Evolutionary conservation across 495 filamentous ascomycete genomes (phyloP), one percentile per base, ranked within the genome.

Genomic region (Immersiella caudata): DNA sequence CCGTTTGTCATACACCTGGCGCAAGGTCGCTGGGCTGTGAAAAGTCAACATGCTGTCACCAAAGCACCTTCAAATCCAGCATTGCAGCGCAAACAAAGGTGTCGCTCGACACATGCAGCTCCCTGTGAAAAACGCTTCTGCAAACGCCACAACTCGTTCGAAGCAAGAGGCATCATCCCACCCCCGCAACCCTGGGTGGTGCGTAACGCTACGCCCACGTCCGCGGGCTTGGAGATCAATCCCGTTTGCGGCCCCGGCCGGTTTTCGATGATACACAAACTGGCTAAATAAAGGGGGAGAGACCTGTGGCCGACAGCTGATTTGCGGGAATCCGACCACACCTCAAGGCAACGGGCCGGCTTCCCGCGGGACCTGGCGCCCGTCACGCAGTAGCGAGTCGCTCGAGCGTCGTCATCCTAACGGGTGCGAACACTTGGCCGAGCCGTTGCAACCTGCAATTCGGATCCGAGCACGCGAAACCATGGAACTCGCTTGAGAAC

Each of bases 11-110:
- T 72, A 73, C 88, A 90, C 61, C 88, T 80, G 58, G 85, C 85
- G 65, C 88, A 90, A 25, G 88, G 88, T 60, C 88, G 82, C 68
- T 86, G 83, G 33, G 84, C 87, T 90, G 75, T 63, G n/a, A 71
- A 57, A 20, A 49, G 68, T 78, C 62, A 72, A 75, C 72, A 64
- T 63, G 52, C 35, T 33, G 6, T 55, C 52, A 55, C 52, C 52
- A 55, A 9, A 22, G 22, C 52, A 55, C 11, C 12, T n/a, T 22
- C 2, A 33, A 25, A 59, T 59, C 2, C 55, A 18, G n/a, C 20
- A 33, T 21, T n/a, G 26, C 57, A 59, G 8, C 57, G 57, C 51
- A 12, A 9, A 33, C 25, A 33, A 33, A 14, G 55, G 57, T 2
- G 40, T 46, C 40, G 40, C 40, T 46, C 14, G 40, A 46, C 40